phyloP scores from a whole-genome alignment of 441 rosid genomes.

The Eruca vesicaria region DNA sequence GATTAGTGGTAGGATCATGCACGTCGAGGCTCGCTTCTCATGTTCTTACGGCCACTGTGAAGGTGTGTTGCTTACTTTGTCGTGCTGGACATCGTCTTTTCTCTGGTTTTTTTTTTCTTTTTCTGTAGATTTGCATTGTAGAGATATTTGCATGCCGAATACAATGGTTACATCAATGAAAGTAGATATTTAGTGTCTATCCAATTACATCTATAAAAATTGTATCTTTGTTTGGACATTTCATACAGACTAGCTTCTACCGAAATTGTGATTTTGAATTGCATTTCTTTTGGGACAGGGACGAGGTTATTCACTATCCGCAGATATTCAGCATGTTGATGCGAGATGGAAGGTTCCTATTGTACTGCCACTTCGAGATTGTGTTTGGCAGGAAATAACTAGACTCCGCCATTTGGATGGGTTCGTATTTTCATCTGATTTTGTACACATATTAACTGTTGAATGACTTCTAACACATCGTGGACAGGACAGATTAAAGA shows the following conservation, averaged over 20 bases:
- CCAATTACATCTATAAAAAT: neutral
- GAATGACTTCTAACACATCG: conserved; percentile 41
- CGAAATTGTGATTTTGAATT: neutral
- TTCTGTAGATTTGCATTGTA: neutral
- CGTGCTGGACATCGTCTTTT: neutral
- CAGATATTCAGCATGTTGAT: conserved; percentile 92
- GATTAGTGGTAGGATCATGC: conserved; percentile 71
- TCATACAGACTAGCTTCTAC: neutral
- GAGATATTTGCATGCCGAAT: neutral
- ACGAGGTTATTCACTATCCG: conserved; percentile 88
- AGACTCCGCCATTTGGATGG: conserved; percentile 72
- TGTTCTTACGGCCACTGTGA: conserved; percentile 84
- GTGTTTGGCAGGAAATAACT: conserved; percentile 70
- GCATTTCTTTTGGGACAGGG: conserved; percentile 53
- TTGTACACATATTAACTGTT: neutral
- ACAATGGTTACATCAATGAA: neutral
- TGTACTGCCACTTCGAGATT: conserved; percentile 94
- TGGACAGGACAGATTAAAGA: conserved; percentile 89
- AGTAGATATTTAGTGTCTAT: neutral
- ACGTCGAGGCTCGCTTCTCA: conserved; percentile 84
- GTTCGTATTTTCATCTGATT: conserved; percentile 43
- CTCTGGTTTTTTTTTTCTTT: conserved; percentile 1
- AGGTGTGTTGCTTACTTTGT: conserved; percentile 47
- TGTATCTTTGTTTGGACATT: neutral
- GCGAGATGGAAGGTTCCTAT: conserved; percentile 81